phyloP scores from a whole-genome alignment of 495 filamentous ascomycete species.

The Hamigera avellanea region DNA sequence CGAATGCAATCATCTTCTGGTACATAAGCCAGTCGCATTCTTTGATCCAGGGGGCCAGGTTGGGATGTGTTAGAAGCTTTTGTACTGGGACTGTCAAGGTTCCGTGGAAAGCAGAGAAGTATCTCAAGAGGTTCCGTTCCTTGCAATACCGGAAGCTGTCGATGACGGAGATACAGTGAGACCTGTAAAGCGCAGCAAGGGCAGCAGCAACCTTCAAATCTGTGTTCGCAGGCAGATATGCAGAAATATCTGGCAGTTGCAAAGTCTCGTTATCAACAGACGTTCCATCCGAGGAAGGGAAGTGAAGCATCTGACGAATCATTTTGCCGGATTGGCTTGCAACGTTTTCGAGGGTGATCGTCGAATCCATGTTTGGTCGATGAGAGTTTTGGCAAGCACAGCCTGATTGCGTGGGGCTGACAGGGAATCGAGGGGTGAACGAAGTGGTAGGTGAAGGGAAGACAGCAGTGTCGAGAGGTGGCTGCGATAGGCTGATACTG shows the following conservation, averaged over 20 bases:
- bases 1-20: conserved; percentile 86
- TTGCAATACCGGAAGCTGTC: conserved; percentile 93
- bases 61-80: conserved; percentile 74
- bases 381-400: conserved; percentile 21
- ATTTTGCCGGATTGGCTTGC: conserved; percentile 38
- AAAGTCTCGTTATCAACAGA: conserved; percentile 54
- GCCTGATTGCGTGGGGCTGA: conserved; percentile 8
- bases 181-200: conserved; percentile 74
- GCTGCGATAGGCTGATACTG: conserved; percentile 34
- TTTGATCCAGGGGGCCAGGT: conserved; percentile 82
- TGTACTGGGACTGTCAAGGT: conserved; percentile 96
- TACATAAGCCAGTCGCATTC: conserved; percentile 94
- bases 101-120: conserved; percentile 92
- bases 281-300: conserved; percentile 42
- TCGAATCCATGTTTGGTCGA: conserved; percentile 10
- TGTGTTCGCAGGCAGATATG: conserved; percentile 59
- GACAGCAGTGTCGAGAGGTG: conserved; percentile 51
- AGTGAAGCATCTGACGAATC: conserved; percentile 54
- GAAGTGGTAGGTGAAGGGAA: conserved; percentile 52
- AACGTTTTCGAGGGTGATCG: conserved; percentile 31
- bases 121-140: conserved; percentile 84
- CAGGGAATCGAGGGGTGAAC: conserved; percentile 21
- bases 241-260: conserved; percentile 63
- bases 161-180: conserved; percentile 87
- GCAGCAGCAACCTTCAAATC: conserved; percentile 76